Percentiles rank a stretch among this genome's conserved stretches.
Conservation (phyloP, 139 green algal genomes). For the Picochlorum costavermella region DNA sequence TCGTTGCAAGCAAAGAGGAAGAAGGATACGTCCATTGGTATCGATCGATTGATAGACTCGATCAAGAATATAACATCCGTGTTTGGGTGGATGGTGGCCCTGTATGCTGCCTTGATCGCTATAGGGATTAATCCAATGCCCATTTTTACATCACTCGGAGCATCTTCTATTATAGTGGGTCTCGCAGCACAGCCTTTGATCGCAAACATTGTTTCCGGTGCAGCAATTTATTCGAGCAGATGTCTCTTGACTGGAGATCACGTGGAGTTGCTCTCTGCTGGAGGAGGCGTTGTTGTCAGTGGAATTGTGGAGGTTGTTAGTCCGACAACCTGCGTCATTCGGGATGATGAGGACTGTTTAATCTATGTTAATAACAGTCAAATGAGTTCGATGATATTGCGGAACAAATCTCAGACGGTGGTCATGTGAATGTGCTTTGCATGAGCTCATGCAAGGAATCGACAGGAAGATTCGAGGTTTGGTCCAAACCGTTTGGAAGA, state of each 20-base stretch:
- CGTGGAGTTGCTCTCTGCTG: constrained; percentile 3
- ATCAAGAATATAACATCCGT: not conserved
- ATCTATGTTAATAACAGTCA: constrained; percentile 23
- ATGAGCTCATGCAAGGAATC: too few species aligned
- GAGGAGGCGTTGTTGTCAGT: not conserved
- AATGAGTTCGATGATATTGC: constrained; percentile 5
- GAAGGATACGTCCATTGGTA: not conserved
- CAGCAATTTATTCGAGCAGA: constrained; percentile 9
- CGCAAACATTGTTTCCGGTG: constrained; percentile 9
- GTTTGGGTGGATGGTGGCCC: not conserved
- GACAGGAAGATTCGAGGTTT: too few species aligned
- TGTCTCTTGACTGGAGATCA: constrained; percentile 15
- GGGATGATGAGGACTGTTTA: constrained; percentile 2
- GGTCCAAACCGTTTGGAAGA: too few species aligned
- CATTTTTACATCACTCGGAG: constrained; percentile 20
- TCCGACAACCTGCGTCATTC: constrained; percentile 14
- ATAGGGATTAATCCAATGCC: constrained; percentile 18
- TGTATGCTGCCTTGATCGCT: not conserved
- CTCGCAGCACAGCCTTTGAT: constrained; percentile 16
- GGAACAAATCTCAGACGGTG: constrained; percentile 9
- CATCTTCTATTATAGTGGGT: constrained; percentile 14
- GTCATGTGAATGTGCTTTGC: not conserved
- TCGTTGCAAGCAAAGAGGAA: not conserved
- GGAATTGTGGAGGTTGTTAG: constrained; percentile 14
- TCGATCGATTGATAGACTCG: not conserved